These are phyloP conservation scores for Scolecobasidium constrictum DNA, from an alignment of 2,329 filamentous ascomycete species.

Conservation along the genomic window DNA sequence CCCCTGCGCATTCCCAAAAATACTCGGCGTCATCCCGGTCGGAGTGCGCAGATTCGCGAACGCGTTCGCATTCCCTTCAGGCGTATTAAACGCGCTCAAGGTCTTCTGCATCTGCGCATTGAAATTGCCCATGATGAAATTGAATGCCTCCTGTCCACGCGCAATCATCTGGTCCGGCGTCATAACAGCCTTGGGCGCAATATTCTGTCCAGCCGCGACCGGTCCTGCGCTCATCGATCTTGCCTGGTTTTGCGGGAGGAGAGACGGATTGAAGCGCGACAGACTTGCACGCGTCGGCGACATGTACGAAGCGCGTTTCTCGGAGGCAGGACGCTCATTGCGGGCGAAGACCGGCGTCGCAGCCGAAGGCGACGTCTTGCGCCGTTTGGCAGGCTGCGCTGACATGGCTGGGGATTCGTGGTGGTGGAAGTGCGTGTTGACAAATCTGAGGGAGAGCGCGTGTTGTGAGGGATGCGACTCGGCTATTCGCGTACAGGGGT, in stretches of 20 bases:
- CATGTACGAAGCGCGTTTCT: conserved; percentile 19
- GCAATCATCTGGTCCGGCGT: conserved; percentile 6
- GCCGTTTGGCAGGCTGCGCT: conserved; percentile 20
- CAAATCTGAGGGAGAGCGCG: too few relatives aligned
- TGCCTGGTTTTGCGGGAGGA: conserved; percentile 4
- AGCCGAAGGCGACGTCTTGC: conserved; percentile 21
- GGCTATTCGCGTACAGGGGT: too few relatives aligned
- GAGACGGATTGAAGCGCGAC: conserved; percentile 24
- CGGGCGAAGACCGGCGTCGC: conserved; percentile 15
- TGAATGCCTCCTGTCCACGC: conserved; percentile 6
- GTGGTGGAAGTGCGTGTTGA: too few relatives aligned
- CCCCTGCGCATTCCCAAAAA: neutral
- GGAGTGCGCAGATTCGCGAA: neutral
- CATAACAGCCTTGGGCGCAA: neutral
- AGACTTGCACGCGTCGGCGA: conserved; percentile 30
- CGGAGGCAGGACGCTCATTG: neutral
- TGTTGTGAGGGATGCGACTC: too few relatives aligned
- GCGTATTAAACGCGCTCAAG: neutral
- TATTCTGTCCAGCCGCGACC: neutral
- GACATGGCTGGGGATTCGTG: neutral
- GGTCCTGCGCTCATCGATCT: too few relatives aligned
- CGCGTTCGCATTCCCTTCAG: neutral
- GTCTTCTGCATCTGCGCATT: neutral
- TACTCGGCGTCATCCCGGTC: too few relatives aligned
- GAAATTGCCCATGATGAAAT: conserved; percentile 6